Evolutionary conservation across 2,329 filamentous ascomycete genomes (phyloP).

Genomic region (Rhexocercosporidium sp.): DNA sequence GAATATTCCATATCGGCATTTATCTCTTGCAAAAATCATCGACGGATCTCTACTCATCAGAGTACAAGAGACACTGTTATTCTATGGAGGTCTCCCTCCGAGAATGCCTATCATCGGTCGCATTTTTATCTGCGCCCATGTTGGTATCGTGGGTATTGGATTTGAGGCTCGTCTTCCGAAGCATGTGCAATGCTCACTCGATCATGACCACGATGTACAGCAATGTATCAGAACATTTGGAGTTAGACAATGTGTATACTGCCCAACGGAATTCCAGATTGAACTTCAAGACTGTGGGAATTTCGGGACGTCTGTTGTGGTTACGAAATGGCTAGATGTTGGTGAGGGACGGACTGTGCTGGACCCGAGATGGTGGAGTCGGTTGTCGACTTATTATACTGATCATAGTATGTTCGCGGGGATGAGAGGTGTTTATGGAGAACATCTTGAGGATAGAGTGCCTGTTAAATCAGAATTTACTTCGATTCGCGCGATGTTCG

Average conservation of each 20-base stretch:
- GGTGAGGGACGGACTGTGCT: not conserved
- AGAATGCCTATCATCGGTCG: not conserved
- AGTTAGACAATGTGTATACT: not conserved
- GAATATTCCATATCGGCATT: not conserved
- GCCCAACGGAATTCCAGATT: not conserved
- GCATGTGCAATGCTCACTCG: not conserved
- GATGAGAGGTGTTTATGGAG: not conserved
- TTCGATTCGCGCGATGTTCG: not conserved
- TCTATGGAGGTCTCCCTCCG: not conserved
- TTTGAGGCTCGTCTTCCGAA: not conserved
- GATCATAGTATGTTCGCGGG: not conserved
- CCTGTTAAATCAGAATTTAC: not conserved
- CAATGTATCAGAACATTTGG: not conserved
- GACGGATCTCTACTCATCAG: not conserved
- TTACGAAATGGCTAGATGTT: not conserved
- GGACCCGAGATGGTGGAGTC: constrained; percentile 7
- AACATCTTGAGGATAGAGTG: not conserved
- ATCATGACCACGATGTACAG: not conserved
- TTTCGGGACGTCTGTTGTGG: not conserved
- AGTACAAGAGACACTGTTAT: not conserved
- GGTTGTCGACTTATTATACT: not conserved
- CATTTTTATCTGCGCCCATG: not conserved
- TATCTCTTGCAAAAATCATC: not conserved
- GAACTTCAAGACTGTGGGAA: not conserved
- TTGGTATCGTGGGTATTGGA: not conserved